Evolutionary conservation across 1,284 basidiomycete species (phyloP), one percentile per base, ranked within the genome.

Genomic region (Pascua sp.): DNA sequence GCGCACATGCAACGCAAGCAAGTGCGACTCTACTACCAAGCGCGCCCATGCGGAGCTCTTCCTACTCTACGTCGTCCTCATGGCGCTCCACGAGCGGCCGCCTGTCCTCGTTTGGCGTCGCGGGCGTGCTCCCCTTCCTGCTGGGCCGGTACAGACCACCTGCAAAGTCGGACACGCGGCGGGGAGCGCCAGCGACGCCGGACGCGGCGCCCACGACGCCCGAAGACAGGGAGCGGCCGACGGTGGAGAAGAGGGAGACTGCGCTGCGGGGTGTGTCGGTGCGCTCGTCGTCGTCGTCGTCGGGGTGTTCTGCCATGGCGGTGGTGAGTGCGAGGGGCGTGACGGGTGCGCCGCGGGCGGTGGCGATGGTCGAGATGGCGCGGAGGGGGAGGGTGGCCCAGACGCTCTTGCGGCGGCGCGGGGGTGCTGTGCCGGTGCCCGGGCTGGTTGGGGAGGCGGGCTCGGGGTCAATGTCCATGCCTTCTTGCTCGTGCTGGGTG

Each of bases 401-500:
- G 12, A 63, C 47, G 5, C 55, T 60, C 17, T 24, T 42, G 11
- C n/a, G 41, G 36, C 43, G 52, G 5, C 38, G 49, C 39, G 36
- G 16, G 2, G 40, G 39, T 15, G 43, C 45, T 5, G 48, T 37
- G n/a, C n/a, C 41, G 5, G 49, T 46, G 8, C 44, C 47, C 13
- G 46, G 52, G 11, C 51, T 49, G 5, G 38, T 17, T 15, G 60
- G 56, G 41, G 57, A 53, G 36, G 56, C 47, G 8, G 53, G 56
- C n/a, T 64, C 53, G 42, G 24, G 24, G 24, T 32, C 24, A 32
- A 32, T 4, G 24, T 64, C 66, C 64, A 70, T 64, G 11, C 73
- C 71, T 45, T 72, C 67, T n/a, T 60, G 17, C 57, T 73, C 70
- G 59, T 75, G 72, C 11, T 73, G 53, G 1, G 66, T 67, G 47